phyloP scores from a whole-genome alignment of 1,139 yeast genomes.

The Yamadazyma epiphylla region DNA sequence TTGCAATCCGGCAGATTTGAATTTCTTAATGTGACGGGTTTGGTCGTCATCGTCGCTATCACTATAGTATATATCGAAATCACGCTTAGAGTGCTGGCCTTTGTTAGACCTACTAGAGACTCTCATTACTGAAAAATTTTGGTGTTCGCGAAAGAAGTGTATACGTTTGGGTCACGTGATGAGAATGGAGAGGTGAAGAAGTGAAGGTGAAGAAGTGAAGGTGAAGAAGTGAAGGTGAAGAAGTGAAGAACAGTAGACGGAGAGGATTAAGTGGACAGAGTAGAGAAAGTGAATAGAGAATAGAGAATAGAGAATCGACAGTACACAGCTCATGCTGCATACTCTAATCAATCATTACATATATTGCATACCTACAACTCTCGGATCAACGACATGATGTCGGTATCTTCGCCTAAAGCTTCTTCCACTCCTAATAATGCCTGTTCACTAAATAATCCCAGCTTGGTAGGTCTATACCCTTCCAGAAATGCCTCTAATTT shows the following conservation, averaged over 20 bases:
- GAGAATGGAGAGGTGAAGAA: too few species aligned
- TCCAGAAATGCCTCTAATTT: constrained; percentile 72
- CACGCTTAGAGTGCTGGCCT: constrained; percentile 36
- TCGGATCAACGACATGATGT: constrained; percentile 43
- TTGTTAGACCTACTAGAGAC: constrained; percentile 35
- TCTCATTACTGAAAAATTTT: too few species aligned
- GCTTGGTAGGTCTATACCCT: constrained; percentile 67
- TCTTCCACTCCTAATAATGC: constrained; percentile 72
- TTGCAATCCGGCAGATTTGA: not conserved
- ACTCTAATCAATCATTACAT: too few species aligned
- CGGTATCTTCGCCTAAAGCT: constrained; percentile 44
- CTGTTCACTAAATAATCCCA: constrained; percentile 70
- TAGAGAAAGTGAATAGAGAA: too few species aligned
- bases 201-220: too few species aligned
- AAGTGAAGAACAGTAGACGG: not conserved
- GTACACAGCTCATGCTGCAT: too few species aligned
- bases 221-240: too few species aligned
- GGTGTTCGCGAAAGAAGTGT: too few species aligned
- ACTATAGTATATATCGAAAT: constrained; percentile 15
- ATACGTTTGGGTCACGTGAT: too few species aligned
- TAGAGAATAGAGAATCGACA: too few species aligned
- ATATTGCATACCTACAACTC: constrained; percentile 23
- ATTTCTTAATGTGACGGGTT: not conserved
- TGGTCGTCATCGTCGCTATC: constrained; percentile 8
- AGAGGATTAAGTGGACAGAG: too few species aligned